These are phyloP conservation scores for Emmonsiellopsis sp. DNA, from an alignment of 2,329 filamentous ascomycete species.

Conservation along the genomic window DNA sequence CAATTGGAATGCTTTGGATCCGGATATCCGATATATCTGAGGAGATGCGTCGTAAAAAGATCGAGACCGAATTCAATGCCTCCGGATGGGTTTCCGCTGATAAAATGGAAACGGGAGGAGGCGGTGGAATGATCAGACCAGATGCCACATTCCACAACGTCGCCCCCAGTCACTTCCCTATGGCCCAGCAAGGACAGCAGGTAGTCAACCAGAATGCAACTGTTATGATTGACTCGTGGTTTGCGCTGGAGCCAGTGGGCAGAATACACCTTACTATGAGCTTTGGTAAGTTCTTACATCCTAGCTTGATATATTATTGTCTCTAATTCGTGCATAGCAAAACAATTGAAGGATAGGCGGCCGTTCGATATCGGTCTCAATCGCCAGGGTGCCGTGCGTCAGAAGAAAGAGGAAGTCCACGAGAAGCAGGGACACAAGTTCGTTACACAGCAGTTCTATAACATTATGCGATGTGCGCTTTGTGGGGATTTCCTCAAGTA, in stretches of 20 bases:
- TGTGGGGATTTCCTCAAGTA: conserved; percentile 99
- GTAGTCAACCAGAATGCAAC: conserved; percentile 20
- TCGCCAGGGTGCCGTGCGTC: conserved; percentile 89
- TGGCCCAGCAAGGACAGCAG: background rate
- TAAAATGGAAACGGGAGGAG: conserved; percentile 63
- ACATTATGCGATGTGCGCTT: conserved; percentile 98
- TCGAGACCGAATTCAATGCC: conserved; percentile 89
- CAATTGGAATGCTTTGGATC: conserved; percentile 93
- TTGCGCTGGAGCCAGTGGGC: conserved; percentile 88
- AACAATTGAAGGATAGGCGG: conserved; percentile 74
- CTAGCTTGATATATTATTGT: background rate
- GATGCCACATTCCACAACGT: conserved; percentile 46
- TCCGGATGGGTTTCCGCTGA: conserved; percentile 97
- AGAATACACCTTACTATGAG: conserved; percentile 85
- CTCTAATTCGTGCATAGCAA: conserved; percentile 44
- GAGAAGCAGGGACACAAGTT: conserved; percentile 99
- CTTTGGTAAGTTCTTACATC: conserved; percentile 49
- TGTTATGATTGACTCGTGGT: conserved; percentile 77
- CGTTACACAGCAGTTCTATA: conserved; percentile 97
- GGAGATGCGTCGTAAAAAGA: conserved; percentile 93
- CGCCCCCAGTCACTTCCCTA: conserved; percentile 14
- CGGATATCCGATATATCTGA: conserved; percentile 95
- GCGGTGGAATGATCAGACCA: conserved; percentile 35
- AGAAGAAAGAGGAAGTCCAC: conserved; percentile 95
- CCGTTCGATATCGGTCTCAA: conserved; percentile 83